Percentiles rank a stretch among this genome's conserved stretches.
phyloP scores from a whole-genome alignment of 257 asterid genomes.

The Solanum raphanifolium region DNA sequence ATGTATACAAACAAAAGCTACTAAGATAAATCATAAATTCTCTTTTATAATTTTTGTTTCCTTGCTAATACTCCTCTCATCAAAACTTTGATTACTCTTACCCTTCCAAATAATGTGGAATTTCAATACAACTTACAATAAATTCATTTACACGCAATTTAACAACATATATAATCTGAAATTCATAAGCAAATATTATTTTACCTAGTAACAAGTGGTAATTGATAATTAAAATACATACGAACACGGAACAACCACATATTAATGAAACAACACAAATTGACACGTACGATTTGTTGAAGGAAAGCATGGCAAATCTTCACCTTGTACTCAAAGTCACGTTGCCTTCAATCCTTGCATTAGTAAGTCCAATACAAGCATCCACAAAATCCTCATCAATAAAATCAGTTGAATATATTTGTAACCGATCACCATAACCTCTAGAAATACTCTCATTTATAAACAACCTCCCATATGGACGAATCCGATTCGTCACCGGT shows the following conservation, averaged over 20 bases:
- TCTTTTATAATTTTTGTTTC: too few species aligned
- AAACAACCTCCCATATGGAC: constrained; percentile 60
- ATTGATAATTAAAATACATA: background rate
- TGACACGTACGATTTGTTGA: background rate
- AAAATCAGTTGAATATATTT: constrained; percentile 74
- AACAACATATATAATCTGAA: background rate
- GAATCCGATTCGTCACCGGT: constrained; percentile 72
- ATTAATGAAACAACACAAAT: background rate
- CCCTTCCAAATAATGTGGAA: too few species aligned
- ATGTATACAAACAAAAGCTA: too few species aligned
- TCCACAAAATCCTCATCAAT: constrained; percentile 82
- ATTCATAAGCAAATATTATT: background rate
- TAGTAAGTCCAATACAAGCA: constrained; percentile 65
- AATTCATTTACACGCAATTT: background rate
- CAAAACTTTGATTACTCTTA: too few species aligned
- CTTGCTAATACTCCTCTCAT: too few species aligned
- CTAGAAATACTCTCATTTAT: constrained; percentile 32
- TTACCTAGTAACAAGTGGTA: background rate
- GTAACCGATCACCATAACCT: constrained; percentile 49
- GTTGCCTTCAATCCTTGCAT: constrained; percentile 54
- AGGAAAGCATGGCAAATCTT: background rate
- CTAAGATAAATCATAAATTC: too few species aligned
- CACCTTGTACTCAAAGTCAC: background rate
- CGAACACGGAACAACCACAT: background rate
- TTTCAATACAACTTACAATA: too few species aligned